Evolutionary conservation across 2,329 filamentous ascomycete species (phyloP), one percentile per base, ranked within the genome.

Genomic region (Exophiala spinifera): DNA sequence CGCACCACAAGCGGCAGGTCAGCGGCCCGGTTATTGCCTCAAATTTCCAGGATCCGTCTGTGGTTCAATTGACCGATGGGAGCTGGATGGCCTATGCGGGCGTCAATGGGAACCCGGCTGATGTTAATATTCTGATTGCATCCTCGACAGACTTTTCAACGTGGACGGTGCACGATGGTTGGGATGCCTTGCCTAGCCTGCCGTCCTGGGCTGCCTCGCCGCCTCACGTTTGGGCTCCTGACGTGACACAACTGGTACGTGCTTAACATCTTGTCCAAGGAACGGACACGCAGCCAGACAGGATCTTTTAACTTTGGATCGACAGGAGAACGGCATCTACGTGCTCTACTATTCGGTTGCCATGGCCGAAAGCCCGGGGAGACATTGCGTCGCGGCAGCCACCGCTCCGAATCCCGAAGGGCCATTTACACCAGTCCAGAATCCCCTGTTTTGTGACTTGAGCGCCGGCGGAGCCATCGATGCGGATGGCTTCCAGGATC

Each of bases 391-490:
- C 53, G 83, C 82, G 44, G 74, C 74, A 4, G 83, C 82, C 2
- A 71, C 76, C 2, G 74, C 81, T 0, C 59, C 71, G 15, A 66
- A 65, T n/a, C 67, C 76, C 21, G 71, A 13, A 64, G 83, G 83
- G 0, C 83, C 82, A 0, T 86, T 81, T 62, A 66, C 64, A 13
- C 74, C 82, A 4, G 67, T 72, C 8, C 61, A 70, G 3, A 63
- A 69, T 11, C 77, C 81, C 0, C 71, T 84, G 31, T 75, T 75
- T 20, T 86, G 84, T 61, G 74, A 78, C 4, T 40, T 51, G n/a
- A 42, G 39, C 7, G 64, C 73, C 51, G 83, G 84, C 19, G 84
- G 84, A 34, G 78, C 82, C 14, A 87, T 87, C 61, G 84, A 87
- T 64, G 72, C 83, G 0, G 72, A 79, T 0, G 81, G 80, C 3